Evolutionary conservation across 768 basidiomycete genomes (phyloP).

Genomic region (Naganishia antarctica): DNA sequence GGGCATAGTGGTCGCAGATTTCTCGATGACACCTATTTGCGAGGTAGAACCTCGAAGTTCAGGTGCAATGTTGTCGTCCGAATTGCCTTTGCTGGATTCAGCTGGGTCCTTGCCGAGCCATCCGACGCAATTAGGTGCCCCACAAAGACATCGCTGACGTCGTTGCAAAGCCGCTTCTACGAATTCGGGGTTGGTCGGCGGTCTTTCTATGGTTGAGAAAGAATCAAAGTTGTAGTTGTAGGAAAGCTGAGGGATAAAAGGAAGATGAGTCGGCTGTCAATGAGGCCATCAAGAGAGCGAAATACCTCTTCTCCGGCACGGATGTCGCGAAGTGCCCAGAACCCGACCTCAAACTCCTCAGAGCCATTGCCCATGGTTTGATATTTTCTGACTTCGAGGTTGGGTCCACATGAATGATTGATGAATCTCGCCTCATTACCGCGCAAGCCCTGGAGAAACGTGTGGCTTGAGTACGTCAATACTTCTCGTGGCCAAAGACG

Average conservation of each 20-base stretch:
- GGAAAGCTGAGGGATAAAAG: slow-evolving; percentile 38
- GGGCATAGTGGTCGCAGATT: not conserved
- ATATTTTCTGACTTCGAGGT: slow-evolving; percentile 49
- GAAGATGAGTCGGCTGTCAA: not conserved
- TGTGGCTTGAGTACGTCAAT: not conserved
- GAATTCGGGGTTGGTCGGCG: slow-evolving; percentile 21
- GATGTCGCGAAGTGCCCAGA: slow-evolving; percentile 50
- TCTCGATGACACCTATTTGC: not conserved
- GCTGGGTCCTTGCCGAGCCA: slow-evolving; percentile 38
- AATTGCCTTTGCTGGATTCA: not conserved
- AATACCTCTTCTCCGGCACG: slow-evolving; percentile 47
- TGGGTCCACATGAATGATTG: slow-evolving; percentile 50
- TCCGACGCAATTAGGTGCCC: slow-evolving; percentile 44
- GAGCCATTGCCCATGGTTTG: slow-evolving; percentile 45
- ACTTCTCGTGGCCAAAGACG: not conserved
- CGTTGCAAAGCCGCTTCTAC: slow-evolving; percentile 35
- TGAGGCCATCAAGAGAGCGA: not conserved
- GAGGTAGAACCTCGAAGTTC: not conserved
- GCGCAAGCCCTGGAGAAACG: slow-evolving; percentile 39
- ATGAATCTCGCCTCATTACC: slow-evolving; percentile 51
- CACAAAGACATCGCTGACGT: slow-evolving; percentile 47
- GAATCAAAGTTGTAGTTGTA: slow-evolving; percentile 50
- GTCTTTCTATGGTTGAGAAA: slow-evolving; percentile 33
- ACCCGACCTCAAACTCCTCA: slow-evolving; percentile 51
- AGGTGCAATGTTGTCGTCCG: slow-evolving; percentile 13